Conservation (phyloP, 768 basidiomycete genomes). For the Ramaria sp. region DNA sequence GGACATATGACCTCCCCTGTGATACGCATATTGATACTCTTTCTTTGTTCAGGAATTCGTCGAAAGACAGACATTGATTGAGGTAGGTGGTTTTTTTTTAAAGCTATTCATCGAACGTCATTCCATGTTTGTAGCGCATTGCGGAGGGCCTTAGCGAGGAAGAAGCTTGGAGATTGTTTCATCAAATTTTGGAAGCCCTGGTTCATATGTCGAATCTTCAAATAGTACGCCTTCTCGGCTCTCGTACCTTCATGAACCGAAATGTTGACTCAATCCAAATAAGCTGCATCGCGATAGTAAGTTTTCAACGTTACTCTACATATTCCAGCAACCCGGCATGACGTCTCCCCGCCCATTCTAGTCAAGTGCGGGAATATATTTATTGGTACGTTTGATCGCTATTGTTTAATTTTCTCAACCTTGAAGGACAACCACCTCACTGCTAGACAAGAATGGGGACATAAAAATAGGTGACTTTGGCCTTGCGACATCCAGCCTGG, state of each 20-base stretch:
- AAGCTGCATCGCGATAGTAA: conserved; percentile 42
- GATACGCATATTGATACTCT: conserved; percentile 8
- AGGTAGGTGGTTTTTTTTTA: conserved; percentile 34
- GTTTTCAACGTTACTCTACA: background rate
- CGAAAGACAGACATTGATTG: conserved; percentile 81
- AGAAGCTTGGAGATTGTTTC: conserved; percentile 83
- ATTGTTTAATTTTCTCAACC: background rate
- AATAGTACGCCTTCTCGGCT: conserved; percentile 43
- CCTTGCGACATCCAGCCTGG: conserved; percentile 72
- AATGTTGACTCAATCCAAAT: no score
- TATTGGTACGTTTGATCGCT: conserved; percentile 49
- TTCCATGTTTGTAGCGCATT: conserved; percentile 38
- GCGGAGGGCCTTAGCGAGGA: conserved; percentile 74
- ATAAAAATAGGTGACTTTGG: conserved; percentile 96
- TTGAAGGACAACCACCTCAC: background rate
- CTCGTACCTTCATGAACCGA: background rate
- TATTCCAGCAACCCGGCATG: background rate
- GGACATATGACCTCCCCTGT: background rate
- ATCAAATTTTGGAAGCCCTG: conserved; percentile 82
- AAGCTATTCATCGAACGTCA: background rate
- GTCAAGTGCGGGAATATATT: conserved; percentile 93
- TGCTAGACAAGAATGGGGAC: conserved; percentile 65
- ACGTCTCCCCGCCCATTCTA: background rate
- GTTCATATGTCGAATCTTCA: conserved; percentile 81
- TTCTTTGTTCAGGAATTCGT: conserved; percentile 65